A percentile compares a stretch with the other conserved stretches of the same genome.
Conservation (phyloP, 345 rosid genomes). For the Eucalyptus microcorys region DNA sequence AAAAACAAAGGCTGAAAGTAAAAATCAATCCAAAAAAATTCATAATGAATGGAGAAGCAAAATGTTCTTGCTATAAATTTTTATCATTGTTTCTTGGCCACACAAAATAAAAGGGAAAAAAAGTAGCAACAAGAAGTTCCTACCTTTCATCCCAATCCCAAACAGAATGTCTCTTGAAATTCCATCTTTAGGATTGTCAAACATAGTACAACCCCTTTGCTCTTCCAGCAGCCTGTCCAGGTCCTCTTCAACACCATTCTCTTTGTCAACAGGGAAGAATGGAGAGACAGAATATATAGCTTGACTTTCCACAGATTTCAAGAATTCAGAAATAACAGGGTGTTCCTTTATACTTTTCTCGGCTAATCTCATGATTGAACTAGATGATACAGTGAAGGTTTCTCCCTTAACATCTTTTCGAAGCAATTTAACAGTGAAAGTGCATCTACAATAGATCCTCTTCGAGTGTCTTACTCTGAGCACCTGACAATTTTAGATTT, state of each 20-base stretch:
- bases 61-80: neutral
- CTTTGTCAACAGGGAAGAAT: neutral
- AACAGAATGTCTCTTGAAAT: neutral
- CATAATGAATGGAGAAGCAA: neutral
- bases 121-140: neutral
- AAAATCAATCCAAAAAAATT: neutral
- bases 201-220: neutral
- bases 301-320: neutral
- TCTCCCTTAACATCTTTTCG: neutral
- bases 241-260: neutral
- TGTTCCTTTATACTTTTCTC: neutral
- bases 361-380: slow-evolving; percentile 6
- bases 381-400: neutral
- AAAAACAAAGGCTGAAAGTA: neutral
- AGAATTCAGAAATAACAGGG: neutral
- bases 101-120: neutral
- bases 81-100: neutral
- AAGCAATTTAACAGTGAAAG: slow-evolving; percentile 1
- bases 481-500: neutral
- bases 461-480: slow-evolving; percentile 1
- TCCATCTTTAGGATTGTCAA: neutral
- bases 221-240: neutral
- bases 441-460: slow-evolving; percentile 2
- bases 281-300: neutral
- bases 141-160: neutral